A percentile compares a stretch with the other conserved stretches of the same genome.
Conservation (phyloP, 345 rosid genomes). For the Orychophragmus violaceus region DNA sequence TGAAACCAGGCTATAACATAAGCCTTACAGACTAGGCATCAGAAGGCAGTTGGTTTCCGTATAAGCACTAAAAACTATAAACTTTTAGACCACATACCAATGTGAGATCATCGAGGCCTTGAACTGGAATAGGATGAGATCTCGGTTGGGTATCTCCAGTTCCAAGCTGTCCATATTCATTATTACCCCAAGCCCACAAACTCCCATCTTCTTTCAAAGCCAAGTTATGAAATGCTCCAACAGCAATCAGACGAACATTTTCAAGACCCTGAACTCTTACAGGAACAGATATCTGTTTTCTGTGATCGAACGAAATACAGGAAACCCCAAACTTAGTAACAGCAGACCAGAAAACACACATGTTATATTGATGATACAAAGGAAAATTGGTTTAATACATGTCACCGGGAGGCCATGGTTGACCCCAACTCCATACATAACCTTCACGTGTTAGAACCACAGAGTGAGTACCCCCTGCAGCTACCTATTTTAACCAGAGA, state of each 20-base stretch:
- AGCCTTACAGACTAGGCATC: neutral
- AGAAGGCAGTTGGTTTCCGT: neutral
- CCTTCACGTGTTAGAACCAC: constrained; percentile 94
- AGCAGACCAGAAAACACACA: neutral
- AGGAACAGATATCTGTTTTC: constrained; percentile 96
- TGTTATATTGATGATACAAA: neutral
- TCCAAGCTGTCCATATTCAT: constrained; percentile 99
- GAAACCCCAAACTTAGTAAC: neutral
- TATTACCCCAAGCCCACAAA: constrained; percentile 99
- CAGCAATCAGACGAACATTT: constrained; percentile 75
- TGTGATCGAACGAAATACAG: constrained; percentile 24
- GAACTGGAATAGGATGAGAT: constrained; percentile 88
- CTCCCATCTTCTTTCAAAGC: constrained; percentile 93
- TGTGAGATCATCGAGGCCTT: constrained; percentile 74
- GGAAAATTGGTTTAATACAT: constrained; percentile 42
- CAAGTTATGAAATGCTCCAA: constrained; percentile 97
- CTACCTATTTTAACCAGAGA: constrained; percentile 50
- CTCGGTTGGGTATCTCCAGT: constrained; percentile 99
- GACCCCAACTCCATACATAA: constrained; percentile 99
- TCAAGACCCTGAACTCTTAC: constrained; percentile 99
- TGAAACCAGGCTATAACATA: neutral
- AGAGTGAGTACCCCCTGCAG: constrained; percentile 99
- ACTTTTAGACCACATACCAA: constrained; percentile 48
- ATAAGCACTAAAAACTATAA: neutral
- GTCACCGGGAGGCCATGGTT: constrained; percentile 99